Base-by-base conservation (phyloP, 2,329 filamentous ascomycete species). In the Acrodontium crateriforme region DNA sequence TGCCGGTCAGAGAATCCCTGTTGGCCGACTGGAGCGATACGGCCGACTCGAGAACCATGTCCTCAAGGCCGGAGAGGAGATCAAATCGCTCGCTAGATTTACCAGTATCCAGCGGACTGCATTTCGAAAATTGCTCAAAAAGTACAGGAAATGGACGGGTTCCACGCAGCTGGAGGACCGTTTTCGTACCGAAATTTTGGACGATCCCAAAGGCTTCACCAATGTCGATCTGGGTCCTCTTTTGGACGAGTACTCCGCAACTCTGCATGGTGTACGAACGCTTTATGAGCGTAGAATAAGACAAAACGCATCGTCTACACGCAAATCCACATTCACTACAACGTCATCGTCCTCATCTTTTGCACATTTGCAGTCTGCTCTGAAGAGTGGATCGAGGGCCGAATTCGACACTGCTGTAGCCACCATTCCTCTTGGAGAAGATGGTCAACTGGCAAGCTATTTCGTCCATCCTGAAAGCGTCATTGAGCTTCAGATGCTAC, bases 91-190 rank as follows among this genome's bases (percentile, higher is more conserved):
- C 5, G 67, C 71, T 18, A 71, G 80, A 22, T 91, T 87, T 43
- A 69, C 76, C 37, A 65, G 69, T 34, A 77, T 78, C 2, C 82
- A 91, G 48, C 64, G 74, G 7, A 69, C 76, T 4, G 82, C 78
- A 3, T 85, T 91, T 44, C 69, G 71, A 30, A 91, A 91, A 56
- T 75, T 91, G 19, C 59, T 85, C 18, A 89, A 87, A 52, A 91
- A 91, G 50, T 87, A 89, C 56, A 62, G 77, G 66, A 85, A 84
- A 66, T 89, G 82, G 82, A 87, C 81, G 3, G 73, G 74, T 21
- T 84, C 80, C 13, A 62, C 62, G 5, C 63, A 67, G 0, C 59
- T 89, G 13, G 68, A 69, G 35, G 58, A 61, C 24, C 69, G 74
- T 14, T 79, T 89, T 53, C 71, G 69, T 35, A 65, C 74, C 16